Evolutionary conservation across 2,329 filamentous ascomycete species (phyloP).

Genomic region (Rhinocladiella similis): DNA sequence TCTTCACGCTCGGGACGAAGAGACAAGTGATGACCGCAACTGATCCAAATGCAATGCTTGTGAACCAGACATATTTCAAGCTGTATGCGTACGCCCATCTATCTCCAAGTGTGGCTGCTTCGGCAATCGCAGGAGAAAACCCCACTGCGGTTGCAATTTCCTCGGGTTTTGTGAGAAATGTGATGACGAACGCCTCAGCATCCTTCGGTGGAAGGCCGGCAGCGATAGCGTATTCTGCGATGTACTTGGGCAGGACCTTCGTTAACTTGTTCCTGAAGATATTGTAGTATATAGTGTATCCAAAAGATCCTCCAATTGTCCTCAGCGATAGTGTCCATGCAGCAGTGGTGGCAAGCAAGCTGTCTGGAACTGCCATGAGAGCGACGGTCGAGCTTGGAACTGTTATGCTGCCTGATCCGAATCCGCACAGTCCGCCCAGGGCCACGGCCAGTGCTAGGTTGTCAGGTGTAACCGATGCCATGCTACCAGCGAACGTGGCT

Average conservation of each 20-base stretch:
- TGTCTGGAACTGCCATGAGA: constrained; percentile 7
- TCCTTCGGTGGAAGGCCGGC: constrained; percentile 1
- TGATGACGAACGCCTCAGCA: constrained; percentile 5
- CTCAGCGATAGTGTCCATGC: constrained; percentile 11
- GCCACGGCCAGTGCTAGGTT: constrained; percentile 38
- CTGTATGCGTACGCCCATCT: constrained; percentile 15
- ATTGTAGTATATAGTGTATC: constrained; percentile 13
- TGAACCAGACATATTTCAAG: constrained; percentile 12
- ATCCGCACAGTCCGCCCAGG: not conserved
- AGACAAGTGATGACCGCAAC: constrained; percentile 17
- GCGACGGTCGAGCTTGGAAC: constrained; percentile 1
- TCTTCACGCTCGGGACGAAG: constrained; percentile 14
- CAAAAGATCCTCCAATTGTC: constrained; percentile 14
- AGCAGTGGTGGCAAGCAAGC: constrained; percentile 8
- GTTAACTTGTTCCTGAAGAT: constrained; percentile 16
- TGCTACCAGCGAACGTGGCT: constrained; percentile 54
- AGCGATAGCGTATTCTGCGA: constrained; percentile 11
- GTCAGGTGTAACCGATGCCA: constrained; percentile 52
- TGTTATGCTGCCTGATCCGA: constrained; percentile 9
- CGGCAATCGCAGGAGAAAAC: not conserved
- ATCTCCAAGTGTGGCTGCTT: constrained; percentile 2
- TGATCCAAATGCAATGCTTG: constrained; percentile 14
- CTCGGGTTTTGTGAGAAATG: constrained; percentile 4
- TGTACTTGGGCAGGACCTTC: not conserved
- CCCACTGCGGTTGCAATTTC: not conserved